Percentiles rank a stretch among this genome's conserved stretches.
Conservation (phyloP, 306 rosid genomes). For the Alnus rubra region DNA sequence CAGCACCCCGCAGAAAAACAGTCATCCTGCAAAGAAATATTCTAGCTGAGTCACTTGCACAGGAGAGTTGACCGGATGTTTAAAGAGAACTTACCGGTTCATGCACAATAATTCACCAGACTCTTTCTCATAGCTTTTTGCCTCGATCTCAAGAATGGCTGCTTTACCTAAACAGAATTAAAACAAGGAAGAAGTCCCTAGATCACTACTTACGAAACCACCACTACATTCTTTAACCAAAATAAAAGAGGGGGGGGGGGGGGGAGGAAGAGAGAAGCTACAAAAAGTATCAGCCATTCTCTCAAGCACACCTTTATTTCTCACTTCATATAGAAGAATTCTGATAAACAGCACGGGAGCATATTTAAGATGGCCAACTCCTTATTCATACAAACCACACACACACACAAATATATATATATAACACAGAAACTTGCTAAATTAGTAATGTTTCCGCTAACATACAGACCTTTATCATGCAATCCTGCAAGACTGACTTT, state of each 20-base stretch:
- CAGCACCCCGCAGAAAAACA: conserved; percentile 83
- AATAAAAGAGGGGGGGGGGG: too few relatives aligned
- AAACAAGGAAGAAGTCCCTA: not conserved
- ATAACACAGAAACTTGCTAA: conserved; percentile 5
- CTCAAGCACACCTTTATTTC: not conserved
- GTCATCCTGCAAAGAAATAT: conserved; percentile 59
- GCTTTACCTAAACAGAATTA: conserved; percentile 72
- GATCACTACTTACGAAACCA: not conserved
- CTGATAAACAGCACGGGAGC: not conserved
- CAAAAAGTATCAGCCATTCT: not conserved
- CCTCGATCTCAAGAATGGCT: conserved; percentile 87
- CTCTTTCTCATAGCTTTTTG: conserved; percentile 76
- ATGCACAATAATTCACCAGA: conserved; percentile 84
- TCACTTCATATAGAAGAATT: conserved; percentile 14
- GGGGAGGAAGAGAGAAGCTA: not conserved
- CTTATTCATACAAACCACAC: not conserved
- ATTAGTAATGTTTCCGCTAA: conserved; percentile 24
- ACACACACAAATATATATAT: not conserved
- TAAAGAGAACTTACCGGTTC: conserved; percentile 61
- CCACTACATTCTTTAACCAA: too few relatives aligned
- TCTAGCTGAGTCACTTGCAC: conserved; percentile 31
- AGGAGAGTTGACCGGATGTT: conserved; percentile 20
- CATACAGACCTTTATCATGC: conserved; percentile 85
- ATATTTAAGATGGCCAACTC: not conserved
- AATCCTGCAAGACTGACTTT: conserved; percentile 75